phyloP scores from a whole-genome alignment of 176 grass and related monocot species.

The Ampelocalamus luodianensis region DNA sequence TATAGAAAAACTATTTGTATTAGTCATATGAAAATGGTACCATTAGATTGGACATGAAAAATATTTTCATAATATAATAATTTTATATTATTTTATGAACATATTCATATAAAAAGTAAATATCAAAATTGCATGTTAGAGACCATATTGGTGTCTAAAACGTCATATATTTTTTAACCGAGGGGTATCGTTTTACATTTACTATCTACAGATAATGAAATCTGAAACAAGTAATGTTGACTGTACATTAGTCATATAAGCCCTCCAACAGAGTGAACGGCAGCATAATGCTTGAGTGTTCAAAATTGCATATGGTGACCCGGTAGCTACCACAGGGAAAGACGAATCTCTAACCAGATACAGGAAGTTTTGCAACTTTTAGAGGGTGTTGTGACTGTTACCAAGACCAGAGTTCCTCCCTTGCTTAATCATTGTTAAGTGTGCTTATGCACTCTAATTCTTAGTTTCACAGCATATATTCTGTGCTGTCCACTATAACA shows the following conservation, averaged over 20 bases:
- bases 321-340: neutral
- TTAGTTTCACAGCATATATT: neutral
- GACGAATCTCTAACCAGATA: neutral
- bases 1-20: too few species aligned
- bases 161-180: too few species aligned
- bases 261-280: constrained; percentile 14
- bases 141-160: too few species aligned
- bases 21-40: too few species aligned
- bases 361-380: neutral
- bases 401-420: neutral
- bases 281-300: neutral
- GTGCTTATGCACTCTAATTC: neutral
- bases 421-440: neutral
- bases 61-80: too few species aligned
- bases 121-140: too few species aligned
- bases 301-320: neutral
- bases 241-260: neutral
- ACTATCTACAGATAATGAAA: neutral
- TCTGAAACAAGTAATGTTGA: constrained; percentile 16
- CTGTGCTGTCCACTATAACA: neutral
- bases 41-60: too few species aligned
- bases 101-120: too few species aligned
- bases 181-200: neutral
- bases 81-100: too few species aligned
- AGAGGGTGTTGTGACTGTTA: neutral